Evolutionary conservation across 2,329 filamentous ascomycete species (phyloP).

Genomic region (Calonectria multiphialidica): DNA sequence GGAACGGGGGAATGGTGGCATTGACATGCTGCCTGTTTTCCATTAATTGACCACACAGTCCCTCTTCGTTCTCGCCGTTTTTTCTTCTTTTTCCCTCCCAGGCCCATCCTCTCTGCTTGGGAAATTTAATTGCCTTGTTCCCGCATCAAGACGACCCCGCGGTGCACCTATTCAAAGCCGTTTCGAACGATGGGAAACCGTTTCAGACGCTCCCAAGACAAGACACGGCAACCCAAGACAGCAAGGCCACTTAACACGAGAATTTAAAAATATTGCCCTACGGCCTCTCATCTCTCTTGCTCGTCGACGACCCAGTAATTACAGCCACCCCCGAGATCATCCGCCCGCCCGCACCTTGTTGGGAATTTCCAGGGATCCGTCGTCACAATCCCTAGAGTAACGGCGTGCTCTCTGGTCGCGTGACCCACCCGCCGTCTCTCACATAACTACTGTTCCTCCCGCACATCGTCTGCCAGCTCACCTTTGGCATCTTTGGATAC

Average conservation of each 20-base stretch:
- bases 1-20: conserved; percentile 4
- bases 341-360: conserved; percentile 33
- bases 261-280: background rate
- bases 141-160: conserved; percentile 30
- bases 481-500: background rate
- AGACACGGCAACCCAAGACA: background rate
- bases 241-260: background rate
- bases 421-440: conserved; percentile 40
- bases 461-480: background rate
- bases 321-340: conserved; percentile 19
- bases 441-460: conserved; percentile 14
- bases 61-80: background rate
- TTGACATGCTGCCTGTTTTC: background rate
- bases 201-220: conserved; percentile 26
- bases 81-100: background rate
- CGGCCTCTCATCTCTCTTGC: background rate
- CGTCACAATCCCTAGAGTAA: conserved; percentile 28
- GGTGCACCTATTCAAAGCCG: conserved; percentile 14
- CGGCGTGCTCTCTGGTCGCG: conserved; percentile 40
- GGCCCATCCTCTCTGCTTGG: background rate
- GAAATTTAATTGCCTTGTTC: background rate
- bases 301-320: background rate
- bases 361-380: conserved; percentile 15
- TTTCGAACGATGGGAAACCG: conserved; percentile 22
- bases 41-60: conserved; percentile 8